Percentiles rank a stretch among this genome's conserved stretches.
These are phyloP conservation scores for Saccharomycopsis fermentans DNA, from an alignment of 805 yeast species.

Conservation along the genomic window DNA sequence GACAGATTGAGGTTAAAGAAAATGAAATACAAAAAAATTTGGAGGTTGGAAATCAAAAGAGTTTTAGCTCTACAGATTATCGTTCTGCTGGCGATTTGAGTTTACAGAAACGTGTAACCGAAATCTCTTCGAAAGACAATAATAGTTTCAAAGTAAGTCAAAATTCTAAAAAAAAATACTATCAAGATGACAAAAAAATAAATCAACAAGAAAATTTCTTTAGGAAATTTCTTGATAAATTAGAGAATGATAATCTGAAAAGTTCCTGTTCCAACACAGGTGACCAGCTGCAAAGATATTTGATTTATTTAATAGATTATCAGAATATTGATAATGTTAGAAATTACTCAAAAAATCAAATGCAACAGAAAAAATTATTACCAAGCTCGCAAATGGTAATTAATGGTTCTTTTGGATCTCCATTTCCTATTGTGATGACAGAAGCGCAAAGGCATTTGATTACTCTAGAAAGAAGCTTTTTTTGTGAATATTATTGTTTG, in stretches of 20 bases:
- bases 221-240: neutral
- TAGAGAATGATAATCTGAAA: no score
- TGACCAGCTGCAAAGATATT: neutral
- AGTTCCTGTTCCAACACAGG: neutral
- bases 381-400: neutral
- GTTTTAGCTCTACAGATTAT: neutral
- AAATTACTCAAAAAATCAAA: neutral
- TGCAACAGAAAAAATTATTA: neutral
- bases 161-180: no score
- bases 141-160: no score
- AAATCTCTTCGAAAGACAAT: no score
- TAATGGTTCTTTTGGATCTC: neutral
- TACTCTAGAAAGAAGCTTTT: neutral
- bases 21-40: neutral
- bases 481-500: slow-evolving; percentile 1
- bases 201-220: no score
- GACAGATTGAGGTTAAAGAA: neutral
- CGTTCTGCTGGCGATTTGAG: no score
- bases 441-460: neutral
- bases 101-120: no score
- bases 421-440: neutral
- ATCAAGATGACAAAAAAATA: no score
- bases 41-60: neutral
- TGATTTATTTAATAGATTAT: neutral
- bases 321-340: neutral